phyloP scores from a whole-genome alignment of 2,329 filamentous ascomycete genomes.

The Cercospora sp. region DNA sequence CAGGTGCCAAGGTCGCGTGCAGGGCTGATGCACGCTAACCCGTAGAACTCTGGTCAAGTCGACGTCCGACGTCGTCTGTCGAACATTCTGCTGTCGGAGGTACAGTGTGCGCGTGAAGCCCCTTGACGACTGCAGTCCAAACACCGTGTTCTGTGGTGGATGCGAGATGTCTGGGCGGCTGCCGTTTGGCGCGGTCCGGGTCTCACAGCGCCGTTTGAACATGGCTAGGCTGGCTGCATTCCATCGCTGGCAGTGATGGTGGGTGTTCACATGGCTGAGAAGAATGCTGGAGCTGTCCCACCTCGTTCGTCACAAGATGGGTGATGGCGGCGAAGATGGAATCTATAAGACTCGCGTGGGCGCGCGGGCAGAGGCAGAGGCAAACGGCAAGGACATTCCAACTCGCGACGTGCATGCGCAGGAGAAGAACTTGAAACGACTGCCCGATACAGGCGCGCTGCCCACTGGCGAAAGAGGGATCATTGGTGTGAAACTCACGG shows the following conservation, averaged over 20 bases:
- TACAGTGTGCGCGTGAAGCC: constrained; percentile 4
- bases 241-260: constrained; percentile 16
- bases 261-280: constrained; percentile 27
- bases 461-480: constrained; percentile 6
- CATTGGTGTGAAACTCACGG: constrained; percentile 13
- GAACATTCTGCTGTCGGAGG: constrained; percentile 6
- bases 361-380: neutral
- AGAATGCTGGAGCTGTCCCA: constrained; percentile 20
- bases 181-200: constrained; percentile 14
- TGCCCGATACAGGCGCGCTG: neutral
- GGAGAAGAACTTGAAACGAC: constrained; percentile 20
- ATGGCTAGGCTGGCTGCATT: constrained; percentile 22
- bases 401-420: constrained; percentile 15
- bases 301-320: neutral
- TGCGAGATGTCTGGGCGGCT: constrained; percentile 9
- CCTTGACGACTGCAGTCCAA: constrained; percentile 9
- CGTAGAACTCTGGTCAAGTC: neutral
- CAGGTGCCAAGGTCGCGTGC: constrained; percentile 3
- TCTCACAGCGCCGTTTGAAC: constrained; percentile 18
- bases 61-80: constrained; percentile 12
- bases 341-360: neutral
- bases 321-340: neutral
- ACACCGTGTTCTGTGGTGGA: neutral
- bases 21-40: constrained; percentile 9
- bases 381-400: neutral